A percentile compares a stretch with the other conserved stretches of the same genome.
Conservation (phyloP, 495 filamentous ascomycete genomes). For the Venustampulla echinocandica region DNA sequence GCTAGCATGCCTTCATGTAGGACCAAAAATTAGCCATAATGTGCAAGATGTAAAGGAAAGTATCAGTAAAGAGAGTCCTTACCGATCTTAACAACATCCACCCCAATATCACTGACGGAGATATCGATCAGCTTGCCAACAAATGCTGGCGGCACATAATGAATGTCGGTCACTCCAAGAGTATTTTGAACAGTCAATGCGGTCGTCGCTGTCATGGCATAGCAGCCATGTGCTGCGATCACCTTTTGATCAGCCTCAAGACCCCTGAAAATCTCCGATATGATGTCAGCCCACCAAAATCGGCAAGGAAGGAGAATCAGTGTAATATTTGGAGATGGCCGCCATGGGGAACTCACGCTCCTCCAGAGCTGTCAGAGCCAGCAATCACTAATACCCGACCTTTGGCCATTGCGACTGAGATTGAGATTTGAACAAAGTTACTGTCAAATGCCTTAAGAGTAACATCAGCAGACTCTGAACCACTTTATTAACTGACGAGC, state of each 20-base stretch:
- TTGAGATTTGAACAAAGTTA: too few relatives aligned
- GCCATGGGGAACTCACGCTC: constrained; percentile 57
- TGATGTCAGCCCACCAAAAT: constrained; percentile 2
- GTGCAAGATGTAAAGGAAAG: background rate
- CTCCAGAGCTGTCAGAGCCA: constrained; percentile 79
- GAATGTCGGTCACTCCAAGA: constrained; percentile 70
- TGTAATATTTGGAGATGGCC: constrained; percentile 6
- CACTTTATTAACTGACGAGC: too few relatives aligned
- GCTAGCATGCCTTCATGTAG: constrained; percentile 72
- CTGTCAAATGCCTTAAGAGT: too few relatives aligned
- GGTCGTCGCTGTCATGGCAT: constrained; percentile 94
- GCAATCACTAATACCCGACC: constrained; percentile 70
- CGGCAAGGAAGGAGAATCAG: constrained; percentile 12
- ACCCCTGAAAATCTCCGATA: constrained; percentile 46
- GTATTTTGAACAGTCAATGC: constrained; percentile 95
- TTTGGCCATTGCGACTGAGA: constrained; percentile 18
- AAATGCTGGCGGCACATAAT: constrained; percentile 69
- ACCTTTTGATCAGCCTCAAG: constrained; percentile 96
- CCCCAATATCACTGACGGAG: constrained; percentile 71
- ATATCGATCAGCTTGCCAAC: constrained; percentile 78
- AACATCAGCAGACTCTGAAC: too few relatives aligned
- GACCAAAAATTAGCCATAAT: background rate
- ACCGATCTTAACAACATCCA: constrained; percentile 91
- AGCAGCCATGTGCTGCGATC: constrained; percentile 81
- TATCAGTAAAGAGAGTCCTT: constrained; percentile 17